Base-by-base conservation (phyloP, 2,329 filamentous ascomycete genomes). In the Botrytis byssoidea region DNA sequence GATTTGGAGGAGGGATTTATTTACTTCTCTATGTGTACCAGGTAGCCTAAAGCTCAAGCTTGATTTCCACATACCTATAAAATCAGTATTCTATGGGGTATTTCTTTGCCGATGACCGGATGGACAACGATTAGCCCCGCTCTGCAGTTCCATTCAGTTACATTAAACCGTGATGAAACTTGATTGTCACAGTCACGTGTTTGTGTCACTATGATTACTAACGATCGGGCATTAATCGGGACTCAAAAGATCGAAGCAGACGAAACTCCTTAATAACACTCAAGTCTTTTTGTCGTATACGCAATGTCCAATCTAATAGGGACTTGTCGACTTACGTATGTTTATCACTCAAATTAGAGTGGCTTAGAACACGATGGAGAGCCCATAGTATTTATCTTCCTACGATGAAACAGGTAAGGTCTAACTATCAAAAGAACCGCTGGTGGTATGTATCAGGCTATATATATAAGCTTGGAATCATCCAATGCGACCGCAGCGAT, bases 61-160 rank as follows among this genome's bases (percentile, higher is more conserved):
- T 65, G 63, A 35, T 65, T 65, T 67, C 42, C 35, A 10, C 32
- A n/a, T 40, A 55, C 51, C 25, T 55, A 61, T 25, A 16, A 25
- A 61, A 64, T 70, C 48, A 55, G 48, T n/a, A n/a, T 25, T 51
- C 22, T 14, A 25, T 51, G 5, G 48, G 51, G 25, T n/a, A 55
- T 55, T 16, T 29, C 16, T 25, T 55, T 65, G 60, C 59, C 32
- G 44, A 69, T 59, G 40, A 69, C 42, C 18, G 48, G 48, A 59
- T 18, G 7, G 7, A 32, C 59, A 55, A 63, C 59, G 70, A 65
- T 71, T 40, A 25, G 35, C 59, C 70, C 70, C 42, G 70, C 70
- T 44, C 32, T 48, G 59, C 16, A 40, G 44, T 40, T 40, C 37
- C 37, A 10, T 40, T 44, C 16, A n/a, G n/a, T n/a, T 25, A 57